Evolutionary conservation across 331 rosid species (phyloP), one percentile per base, ranked within the genome.

Genomic region (Malus hybrid): DNA sequence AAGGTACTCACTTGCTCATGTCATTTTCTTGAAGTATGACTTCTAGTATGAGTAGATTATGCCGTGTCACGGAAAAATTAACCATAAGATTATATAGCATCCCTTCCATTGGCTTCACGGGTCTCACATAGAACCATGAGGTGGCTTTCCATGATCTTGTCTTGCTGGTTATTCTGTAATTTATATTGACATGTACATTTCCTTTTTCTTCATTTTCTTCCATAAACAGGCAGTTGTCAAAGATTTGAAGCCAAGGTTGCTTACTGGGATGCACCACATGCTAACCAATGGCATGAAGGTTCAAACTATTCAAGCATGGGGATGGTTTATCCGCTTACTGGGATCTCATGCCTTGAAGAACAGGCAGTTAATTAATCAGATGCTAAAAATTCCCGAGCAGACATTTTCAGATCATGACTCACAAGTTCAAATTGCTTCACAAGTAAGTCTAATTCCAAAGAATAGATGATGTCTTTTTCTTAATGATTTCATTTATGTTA

Each of bases 381-480:
- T 90, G 96, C 89, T 93, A 75, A 93, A 93, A 80, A 87, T 90
- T 77, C 93, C 93, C 0, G 91, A 93, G 86, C 78, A 71, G 29
- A 89, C 98, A 88, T 93, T 93, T 87, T 83, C 93, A 80, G 91
- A 88, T 86, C 77, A 77, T 71, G 93, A 89, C 64, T 81, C 96
- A 65, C 97, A 91, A 86, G 87, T 93, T 82, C 94, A 88, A 80
- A 89, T 88, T 74, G 97, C 96, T 50, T 81, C 98, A 31, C 98
- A 85, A 96, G 98, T 91, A 89, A 50, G 29, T 63, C 76, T 31
- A 27, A 48, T 39, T 59, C 71, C 14, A 55, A 66, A 34, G 3
- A 39, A 61, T 66, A 62, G 2, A 39, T 55, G 32, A 11, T 52
- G 6, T 9, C 5, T 5, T 61, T 39, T 44, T 15, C 11, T 50